A percentile compares a stretch with the other conserved stretches of the same genome.
Conservation (phyloP, 306 rosid species). For the Begonia fuchsioides region DNA sequence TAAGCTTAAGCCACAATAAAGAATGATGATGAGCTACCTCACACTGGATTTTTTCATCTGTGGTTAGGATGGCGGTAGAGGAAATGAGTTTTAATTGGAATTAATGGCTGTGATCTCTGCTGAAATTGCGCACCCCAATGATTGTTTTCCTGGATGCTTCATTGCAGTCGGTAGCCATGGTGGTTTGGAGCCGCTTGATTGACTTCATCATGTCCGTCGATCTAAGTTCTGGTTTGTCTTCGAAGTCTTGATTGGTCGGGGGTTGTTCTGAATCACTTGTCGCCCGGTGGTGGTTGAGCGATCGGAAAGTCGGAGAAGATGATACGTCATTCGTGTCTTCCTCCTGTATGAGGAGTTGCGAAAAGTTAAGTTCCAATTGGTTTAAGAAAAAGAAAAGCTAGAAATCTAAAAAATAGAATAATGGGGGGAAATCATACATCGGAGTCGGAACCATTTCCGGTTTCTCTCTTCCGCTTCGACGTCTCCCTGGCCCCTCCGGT, state of each 20-base stretch:
- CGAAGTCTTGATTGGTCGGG: background rate
- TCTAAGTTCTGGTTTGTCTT: constrained; percentile 3
- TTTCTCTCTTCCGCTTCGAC: constrained; percentile 19
- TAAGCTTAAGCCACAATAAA: background rate
- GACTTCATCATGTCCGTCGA: constrained; percentile 19
- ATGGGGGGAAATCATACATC: constrained; percentile 10
- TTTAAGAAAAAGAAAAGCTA: background rate
- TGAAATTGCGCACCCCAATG: constrained; percentile 19
- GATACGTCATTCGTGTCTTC: constrained; percentile 13
- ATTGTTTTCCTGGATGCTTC: constrained; percentile 16
- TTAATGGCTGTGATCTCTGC: constrained; percentile 23
- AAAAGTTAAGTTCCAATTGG: background rate
- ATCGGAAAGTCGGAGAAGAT: constrained; percentile 8
- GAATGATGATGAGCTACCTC: constrained; percentile 4
- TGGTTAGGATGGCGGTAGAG: constrained; percentile 9
- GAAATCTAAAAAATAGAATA: background rate
- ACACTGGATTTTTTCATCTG: background rate
- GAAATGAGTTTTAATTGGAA: background rate
- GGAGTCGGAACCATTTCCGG: constrained; percentile 13
- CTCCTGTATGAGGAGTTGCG: constrained; percentile 11
- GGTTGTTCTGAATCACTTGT: constrained; percentile 2
- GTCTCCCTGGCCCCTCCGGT: background rate
- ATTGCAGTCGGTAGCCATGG: constrained; percentile 1
- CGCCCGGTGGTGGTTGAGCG: constrained; percentile 16
- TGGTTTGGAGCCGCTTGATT: constrained; percentile 15